phyloP scores from a whole-genome alignment of 139 green algal genomes.

The Chlamydomonas urium region DNA sequence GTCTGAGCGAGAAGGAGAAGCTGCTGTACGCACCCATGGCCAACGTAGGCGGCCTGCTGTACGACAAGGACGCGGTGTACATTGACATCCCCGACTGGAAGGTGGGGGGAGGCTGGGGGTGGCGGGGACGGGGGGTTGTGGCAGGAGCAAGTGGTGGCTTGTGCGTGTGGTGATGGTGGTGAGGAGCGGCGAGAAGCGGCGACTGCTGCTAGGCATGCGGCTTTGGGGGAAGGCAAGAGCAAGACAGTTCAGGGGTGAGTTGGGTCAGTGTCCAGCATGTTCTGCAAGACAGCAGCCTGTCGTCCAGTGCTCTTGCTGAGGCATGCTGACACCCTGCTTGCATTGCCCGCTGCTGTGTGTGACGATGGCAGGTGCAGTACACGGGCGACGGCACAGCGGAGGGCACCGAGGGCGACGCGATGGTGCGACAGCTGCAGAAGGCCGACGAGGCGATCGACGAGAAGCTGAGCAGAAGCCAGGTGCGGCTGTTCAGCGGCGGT shows the following conservation, averaged over 20 bases:
- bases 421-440: slow-evolving; percentile 83
- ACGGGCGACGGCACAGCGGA: slow-evolving; percentile 21
- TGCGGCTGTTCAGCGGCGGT: slow-evolving; percentile 48
- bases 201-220: too few relatives aligned
- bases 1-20: slow-evolving; percentile 70
- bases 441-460: slow-evolving; percentile 74
- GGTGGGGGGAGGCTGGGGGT: slow-evolving; percentile 23
- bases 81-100: slow-evolving; percentile 97
- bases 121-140: background rate
- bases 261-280: too few relatives aligned
- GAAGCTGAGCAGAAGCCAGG: slow-evolving; percentile 49
- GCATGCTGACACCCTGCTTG: too few relatives aligned
- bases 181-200: too few relatives aligned
- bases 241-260: too few relatives aligned
- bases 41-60: slow-evolving; percentile 92
- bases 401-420: slow-evolving; percentile 64
- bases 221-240: too few relatives aligned
- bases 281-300: too few relatives aligned
- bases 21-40: slow-evolving; percentile 89
- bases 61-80: slow-evolving; percentile 97
- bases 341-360: too few relatives aligned
- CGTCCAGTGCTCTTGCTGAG: too few relatives aligned
- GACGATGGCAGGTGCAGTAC: slow-evolving; percentile 75
- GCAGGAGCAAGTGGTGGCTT: too few relatives aligned
- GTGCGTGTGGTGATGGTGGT: too few relatives aligned